A percentile compares a stretch with the other conserved stretches of the same genome.
Conservation (phyloP, 202 grass and related monocot species). For the Bolboschoenoplectus hybrid region DNA sequence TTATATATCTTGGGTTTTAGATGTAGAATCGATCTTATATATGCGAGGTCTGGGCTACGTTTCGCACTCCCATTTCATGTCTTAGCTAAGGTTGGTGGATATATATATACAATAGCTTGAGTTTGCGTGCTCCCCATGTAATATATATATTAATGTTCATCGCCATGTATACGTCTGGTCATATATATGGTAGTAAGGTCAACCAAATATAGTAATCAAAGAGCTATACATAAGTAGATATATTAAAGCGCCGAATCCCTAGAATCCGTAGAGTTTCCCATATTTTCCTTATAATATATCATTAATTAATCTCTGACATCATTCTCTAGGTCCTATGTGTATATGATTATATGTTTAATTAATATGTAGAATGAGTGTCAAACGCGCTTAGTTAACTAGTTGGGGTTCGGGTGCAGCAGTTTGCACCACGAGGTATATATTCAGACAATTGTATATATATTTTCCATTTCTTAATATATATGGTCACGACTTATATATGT, state of each 20-base stretch:
- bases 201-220: not conserved
- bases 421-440: not conserved
- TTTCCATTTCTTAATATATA: not conserved
- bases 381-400: not conserved
- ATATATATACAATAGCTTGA: not conserved
- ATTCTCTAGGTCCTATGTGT: not conserved
- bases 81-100: not conserved
- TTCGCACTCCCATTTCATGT: not conserved
- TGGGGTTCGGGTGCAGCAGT: not conserved
- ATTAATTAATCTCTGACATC: not conserved
- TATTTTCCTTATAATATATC: not conserved
- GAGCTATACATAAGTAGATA: conserved; percentile 17
- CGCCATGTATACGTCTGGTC: not conserved
- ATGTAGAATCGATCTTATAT: conserved; percentile 23
- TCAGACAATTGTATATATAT: not conserved
- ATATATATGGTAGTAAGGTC: not conserved
- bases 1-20: not conserved
- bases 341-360: not conserved
- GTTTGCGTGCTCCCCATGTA: not conserved
- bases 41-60: not conserved
- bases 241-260: conserved; percentile 29
- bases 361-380: not conserved
- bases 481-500: not conserved
- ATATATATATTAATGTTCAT: not conserved
- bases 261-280: not conserved